Evolutionary conservation across 257 asterid genomes (phyloP).

Genomic region (Penstemon davidsonii): DNA sequence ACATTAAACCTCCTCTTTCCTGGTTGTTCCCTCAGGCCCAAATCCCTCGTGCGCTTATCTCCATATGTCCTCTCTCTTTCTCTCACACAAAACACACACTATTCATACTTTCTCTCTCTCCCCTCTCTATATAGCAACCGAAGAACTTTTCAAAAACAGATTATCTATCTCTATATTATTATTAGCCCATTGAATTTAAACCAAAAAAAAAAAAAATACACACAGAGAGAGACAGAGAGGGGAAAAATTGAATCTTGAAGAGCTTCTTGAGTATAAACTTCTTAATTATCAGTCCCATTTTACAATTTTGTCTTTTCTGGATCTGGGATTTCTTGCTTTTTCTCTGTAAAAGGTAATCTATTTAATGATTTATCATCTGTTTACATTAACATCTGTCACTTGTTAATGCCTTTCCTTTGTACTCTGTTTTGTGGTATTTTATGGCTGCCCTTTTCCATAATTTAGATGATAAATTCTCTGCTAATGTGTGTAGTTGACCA

Average conservation of each 20-base stretch:
- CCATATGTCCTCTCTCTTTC: constrained; percentile 24
- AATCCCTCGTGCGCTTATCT: constrained; percentile 45
- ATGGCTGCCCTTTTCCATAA: constrained; percentile 16
- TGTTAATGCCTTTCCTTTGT: not conserved
- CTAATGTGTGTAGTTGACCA: constrained; percentile 24
- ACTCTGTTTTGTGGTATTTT: too few species aligned
- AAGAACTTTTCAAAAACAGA: too few species aligned
- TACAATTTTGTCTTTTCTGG: constrained; percentile 32
- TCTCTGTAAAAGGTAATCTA: constrained; percentile 38
- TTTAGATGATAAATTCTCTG: constrained; percentile 27
- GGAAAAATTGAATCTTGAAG: constrained; percentile 38
- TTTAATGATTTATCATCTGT: constrained; percentile 3
- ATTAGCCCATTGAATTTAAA: too few species aligned
- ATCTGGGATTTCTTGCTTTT: constrained; percentile 38
- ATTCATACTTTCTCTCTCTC: constrained; percentile 13
- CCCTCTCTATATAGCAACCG: not conserved
- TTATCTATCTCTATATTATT: too few species aligned
- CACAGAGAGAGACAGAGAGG: not conserved
- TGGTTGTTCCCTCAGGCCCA: constrained; percentile 36
- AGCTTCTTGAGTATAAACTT: not conserved
- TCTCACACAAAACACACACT: not conserved
- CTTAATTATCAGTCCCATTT: constrained; percentile 16
- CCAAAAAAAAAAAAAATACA: not conserved
- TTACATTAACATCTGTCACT: not conserved
- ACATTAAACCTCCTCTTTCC: constrained; percentile 32